Percentiles rank a stretch among this genome's conserved stretches.
phyloP scores from a whole-genome alignment of 139 green algal species.

The Asterochloris erici region DNA sequence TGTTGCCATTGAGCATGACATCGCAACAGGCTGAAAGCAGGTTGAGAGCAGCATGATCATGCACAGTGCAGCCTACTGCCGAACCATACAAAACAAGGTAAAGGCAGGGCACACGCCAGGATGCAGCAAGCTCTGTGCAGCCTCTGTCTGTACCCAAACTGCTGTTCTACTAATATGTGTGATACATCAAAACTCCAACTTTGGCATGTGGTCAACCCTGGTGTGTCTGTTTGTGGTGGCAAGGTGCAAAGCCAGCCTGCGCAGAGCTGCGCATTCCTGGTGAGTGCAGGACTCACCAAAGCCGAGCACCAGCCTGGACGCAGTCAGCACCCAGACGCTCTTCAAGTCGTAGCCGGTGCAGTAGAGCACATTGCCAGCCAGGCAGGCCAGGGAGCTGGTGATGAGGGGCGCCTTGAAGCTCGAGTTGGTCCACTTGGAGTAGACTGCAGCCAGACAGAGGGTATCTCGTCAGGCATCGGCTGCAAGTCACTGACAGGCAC shows the following conservation, averaged over 20 bases:
- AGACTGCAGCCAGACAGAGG: slow-evolving; percentile 19
- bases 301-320: slow-evolving; percentile 42
- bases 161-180: background rate
- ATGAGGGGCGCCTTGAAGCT: slow-evolving; percentile 45
- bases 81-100: too few relatives aligned
- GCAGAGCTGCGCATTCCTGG: background rate
- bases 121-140: too few relatives aligned
- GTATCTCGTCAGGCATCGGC: background rate
- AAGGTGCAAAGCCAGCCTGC: background rate
- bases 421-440: slow-evolving; percentile 48
- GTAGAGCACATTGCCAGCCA: slow-evolving; percentile 38
- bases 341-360: slow-evolving; percentile 32
- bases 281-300: slow-evolving; percentile 16
- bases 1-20: background rate
- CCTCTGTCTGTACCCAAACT: background rate
- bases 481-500: background rate
- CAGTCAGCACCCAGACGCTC: slow-evolving; percentile 31
- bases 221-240: too few relatives aligned
- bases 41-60: background rate
- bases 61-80: background rate
- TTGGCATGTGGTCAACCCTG: too few relatives aligned
- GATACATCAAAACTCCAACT: background rate
- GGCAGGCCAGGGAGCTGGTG: slow-evolving; percentile 19
- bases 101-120: too few relatives aligned
- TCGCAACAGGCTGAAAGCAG: background rate